Conservation (phyloP, 106 monocot genomes). For the Agapanthus africanus region DNA sequence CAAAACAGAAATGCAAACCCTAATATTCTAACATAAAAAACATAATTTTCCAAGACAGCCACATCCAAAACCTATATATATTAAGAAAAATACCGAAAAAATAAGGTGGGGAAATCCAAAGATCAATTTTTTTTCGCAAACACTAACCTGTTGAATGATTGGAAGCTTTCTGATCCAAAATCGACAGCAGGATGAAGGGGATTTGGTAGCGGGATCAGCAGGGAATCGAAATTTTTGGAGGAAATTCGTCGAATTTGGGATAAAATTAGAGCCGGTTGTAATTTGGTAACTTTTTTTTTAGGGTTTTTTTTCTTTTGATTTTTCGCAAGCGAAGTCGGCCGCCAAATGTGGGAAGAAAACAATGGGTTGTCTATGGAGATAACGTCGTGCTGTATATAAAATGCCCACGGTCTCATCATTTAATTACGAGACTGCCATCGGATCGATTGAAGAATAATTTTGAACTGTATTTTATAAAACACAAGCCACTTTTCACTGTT, state of each 20-base stretch:
- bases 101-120: neutral
- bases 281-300: neutral
- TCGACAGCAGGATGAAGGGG: neutral
- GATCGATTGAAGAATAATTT: too few relatives aligned
- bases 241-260: neutral
- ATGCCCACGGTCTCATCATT: too few relatives aligned
- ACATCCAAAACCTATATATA: neutral
- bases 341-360: neutral
- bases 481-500: too few relatives aligned
- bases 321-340: neutral
- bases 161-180: too few relatives aligned
- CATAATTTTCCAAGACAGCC: neutral
- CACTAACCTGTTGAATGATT: neutral
- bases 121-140: neutral
- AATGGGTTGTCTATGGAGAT: neutral
- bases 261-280: neutral
- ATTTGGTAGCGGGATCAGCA: neutral
- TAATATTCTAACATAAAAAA: too few relatives aligned
- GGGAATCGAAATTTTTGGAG: neutral
- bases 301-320: neutral
- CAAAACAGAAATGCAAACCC: too few relatives aligned
- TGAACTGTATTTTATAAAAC: too few relatives aligned
- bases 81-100: neutral
- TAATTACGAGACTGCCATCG: too few relatives aligned
- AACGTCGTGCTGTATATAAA: too few relatives aligned